Conservation (phyloP, 805 yeast species). For the Candida dajiaensis region DNA sequence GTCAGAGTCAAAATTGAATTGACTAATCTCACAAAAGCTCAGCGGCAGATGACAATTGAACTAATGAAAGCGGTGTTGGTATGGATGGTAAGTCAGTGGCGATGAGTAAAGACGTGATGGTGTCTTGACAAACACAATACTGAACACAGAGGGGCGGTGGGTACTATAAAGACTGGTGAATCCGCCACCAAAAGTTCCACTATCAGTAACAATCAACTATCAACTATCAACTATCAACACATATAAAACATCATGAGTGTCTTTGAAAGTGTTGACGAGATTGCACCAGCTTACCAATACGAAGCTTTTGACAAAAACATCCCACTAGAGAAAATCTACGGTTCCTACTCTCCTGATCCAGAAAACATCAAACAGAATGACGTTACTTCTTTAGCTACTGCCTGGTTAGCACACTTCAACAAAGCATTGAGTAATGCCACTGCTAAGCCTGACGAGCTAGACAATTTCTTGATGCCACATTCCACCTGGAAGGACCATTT, state of each 20-base stretch:
- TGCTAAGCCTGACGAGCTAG: conserved; percentile 14
- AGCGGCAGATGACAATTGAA: not conserved
- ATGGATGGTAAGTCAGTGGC: not conserved
- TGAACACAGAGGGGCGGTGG: not conserved
- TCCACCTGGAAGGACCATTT: conserved; percentile 35
- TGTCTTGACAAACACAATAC: not conserved
- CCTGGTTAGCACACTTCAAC: conserved; percentile 29
- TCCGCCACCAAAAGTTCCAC: not conserved
- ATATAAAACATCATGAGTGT: conserved; percentile 12
- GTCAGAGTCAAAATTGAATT: not conserved
- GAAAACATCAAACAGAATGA: conserved; percentile 22
- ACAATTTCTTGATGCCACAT: conserved; percentile 23
- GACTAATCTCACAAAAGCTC: not conserved
- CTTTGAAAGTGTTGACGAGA: conserved; percentile 20
- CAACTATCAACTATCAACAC: not conserved
- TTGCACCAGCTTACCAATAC: conserved; percentile 22
- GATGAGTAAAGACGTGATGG: not conserved
- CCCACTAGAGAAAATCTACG: conserved; percentile 25
- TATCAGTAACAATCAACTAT: too few species aligned
- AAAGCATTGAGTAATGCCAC: conserved; percentile 11
- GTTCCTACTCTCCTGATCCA: conserved; percentile 23
- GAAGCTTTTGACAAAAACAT: conserved; percentile 22
- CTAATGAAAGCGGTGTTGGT: not conserved
- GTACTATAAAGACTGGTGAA: not conserved
- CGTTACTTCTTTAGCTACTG: conserved; percentile 20